Conservation (phyloP, 371 early-diverging fungal species). For the Parasitella parasitica region DNA sequence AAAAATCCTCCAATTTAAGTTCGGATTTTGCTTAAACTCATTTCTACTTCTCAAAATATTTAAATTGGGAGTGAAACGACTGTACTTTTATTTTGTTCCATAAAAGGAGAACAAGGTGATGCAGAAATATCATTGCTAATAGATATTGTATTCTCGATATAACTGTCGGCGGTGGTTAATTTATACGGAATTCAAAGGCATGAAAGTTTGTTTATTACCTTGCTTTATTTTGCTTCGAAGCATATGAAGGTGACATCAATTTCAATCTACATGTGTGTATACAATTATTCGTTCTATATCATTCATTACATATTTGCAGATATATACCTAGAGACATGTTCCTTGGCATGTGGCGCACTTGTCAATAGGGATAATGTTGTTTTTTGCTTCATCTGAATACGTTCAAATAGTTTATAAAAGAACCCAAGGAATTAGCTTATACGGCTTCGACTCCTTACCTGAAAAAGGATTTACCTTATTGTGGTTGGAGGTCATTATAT, state of each 20-base stretch:
- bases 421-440: not conserved
- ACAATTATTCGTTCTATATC: too few species aligned
- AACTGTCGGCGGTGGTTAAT: not conserved
- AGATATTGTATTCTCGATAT: not conserved
- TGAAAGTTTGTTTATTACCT: not conserved
- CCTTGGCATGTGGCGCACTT: not conserved
- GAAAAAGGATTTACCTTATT: not conserved
- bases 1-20: too few species aligned
- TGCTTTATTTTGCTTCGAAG: not conserved
- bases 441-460: not conserved
- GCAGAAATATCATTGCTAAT: not conserved
- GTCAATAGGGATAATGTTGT: too few species aligned
- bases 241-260: not conserved
- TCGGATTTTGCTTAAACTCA: too few species aligned
- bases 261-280: not conserved
- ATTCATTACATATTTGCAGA: too few species aligned
- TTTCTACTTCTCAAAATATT: too few species aligned
- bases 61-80: too few species aligned
- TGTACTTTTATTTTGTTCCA: not conserved
- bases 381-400: not conserved
- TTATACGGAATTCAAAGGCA: not conserved
- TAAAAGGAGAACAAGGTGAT: not conserved
- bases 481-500: too few species aligned
- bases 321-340: not conserved
- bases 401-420: not conserved